Conservation (phyloP, 352 stramenopile genomes). For the Pythium insidiosum region DNA sequence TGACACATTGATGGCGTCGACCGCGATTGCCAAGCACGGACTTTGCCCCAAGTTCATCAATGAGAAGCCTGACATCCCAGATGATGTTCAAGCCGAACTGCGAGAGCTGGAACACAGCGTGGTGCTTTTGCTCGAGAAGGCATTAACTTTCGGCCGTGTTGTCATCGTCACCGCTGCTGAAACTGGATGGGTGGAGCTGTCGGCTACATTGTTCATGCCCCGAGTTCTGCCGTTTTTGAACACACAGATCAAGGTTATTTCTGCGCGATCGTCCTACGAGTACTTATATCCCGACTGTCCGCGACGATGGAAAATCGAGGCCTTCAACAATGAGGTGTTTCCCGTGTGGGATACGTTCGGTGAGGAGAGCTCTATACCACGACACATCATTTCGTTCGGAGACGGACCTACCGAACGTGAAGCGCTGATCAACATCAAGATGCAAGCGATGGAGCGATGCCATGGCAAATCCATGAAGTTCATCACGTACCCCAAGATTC, state of each 20-base stretch:
- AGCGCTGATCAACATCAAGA: constrained; percentile 80
- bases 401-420: constrained; percentile 79
- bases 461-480: constrained; percentile 86
- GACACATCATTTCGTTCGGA: constrained; percentile 77
- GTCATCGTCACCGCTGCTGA: constrained; percentile 88
- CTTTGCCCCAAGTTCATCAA: constrained; percentile 84
- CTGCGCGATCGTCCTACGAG: constrained; percentile 87
- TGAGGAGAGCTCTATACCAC: constrained; percentile 43
- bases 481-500: constrained; percentile 82
- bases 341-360: constrained; percentile 67
- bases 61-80: constrained; percentile 67
- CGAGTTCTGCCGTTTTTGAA: constrained; percentile 68
- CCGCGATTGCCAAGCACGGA: constrained; percentile 67
- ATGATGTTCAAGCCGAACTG: constrained; percentile 64
- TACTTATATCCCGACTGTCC: constrained; percentile 81
- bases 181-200: constrained; percentile 86
- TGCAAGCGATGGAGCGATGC: constrained; percentile 71
- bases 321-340: constrained; percentile 84
- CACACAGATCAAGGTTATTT: constrained; percentile 84
- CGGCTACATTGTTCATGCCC: constrained; percentile 83
- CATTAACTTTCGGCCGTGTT: constrained; percentile 65
- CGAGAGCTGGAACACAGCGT: constrained; percentile 68
- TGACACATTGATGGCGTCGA: constrained; percentile 77
- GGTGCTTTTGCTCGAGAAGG: constrained; percentile 63
- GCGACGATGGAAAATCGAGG: constrained; percentile 84